Percentiles rank a stretch among this genome's conserved stretches.
Evolutionary conservation across 805 yeast genomes (phyloP).

Genomic region (Zygosaccharomyces kombuchaensis): DNA sequence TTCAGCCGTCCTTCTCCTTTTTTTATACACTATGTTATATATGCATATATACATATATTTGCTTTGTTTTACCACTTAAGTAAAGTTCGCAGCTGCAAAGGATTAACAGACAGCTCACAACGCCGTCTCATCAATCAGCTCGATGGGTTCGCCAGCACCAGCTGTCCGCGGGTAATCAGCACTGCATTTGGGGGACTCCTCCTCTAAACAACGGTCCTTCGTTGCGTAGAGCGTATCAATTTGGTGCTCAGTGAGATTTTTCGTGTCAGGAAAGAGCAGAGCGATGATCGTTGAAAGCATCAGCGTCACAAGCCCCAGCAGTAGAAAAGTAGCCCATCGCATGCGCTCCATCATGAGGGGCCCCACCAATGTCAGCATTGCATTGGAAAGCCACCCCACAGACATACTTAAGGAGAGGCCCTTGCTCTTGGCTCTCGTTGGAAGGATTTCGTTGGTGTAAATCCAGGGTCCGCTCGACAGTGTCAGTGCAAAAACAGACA

Average conservation of each 20-base stretch:
- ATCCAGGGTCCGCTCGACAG: conserved; percentile 47
- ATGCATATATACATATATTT: too few species aligned
- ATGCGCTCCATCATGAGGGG: conserved; percentile 38
- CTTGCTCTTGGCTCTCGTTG: conserved; percentile 42
- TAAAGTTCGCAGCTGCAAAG: too few species aligned
- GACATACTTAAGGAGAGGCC: conserved; percentile 46
- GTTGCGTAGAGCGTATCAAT: neutral
- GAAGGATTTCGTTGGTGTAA: conserved; percentile 48
- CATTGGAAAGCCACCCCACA: conserved; percentile 42
- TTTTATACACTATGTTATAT: too few species aligned
- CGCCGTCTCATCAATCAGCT: neutral
- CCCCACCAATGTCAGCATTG: conserved; percentile 37
- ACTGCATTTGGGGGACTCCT: neutral
- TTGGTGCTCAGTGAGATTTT: conserved; percentile 13
- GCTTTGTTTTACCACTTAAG: too few species aligned
- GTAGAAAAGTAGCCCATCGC: conserved; percentile 40
- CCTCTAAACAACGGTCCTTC: neutral
- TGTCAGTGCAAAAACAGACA: conserved; percentile 45
- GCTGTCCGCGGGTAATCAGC: neutral
- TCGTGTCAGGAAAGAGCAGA: conserved; percentile 44
- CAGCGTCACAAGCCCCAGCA: conserved; percentile 37
- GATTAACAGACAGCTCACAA: neutral
- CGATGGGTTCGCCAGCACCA: neutral
- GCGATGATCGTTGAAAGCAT: conserved; percentile 32
- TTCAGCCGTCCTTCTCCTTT: too few species aligned